phyloP scores from a whole-genome alignment of 805 yeast species.

The Candida coquimbonensis region DNA sequence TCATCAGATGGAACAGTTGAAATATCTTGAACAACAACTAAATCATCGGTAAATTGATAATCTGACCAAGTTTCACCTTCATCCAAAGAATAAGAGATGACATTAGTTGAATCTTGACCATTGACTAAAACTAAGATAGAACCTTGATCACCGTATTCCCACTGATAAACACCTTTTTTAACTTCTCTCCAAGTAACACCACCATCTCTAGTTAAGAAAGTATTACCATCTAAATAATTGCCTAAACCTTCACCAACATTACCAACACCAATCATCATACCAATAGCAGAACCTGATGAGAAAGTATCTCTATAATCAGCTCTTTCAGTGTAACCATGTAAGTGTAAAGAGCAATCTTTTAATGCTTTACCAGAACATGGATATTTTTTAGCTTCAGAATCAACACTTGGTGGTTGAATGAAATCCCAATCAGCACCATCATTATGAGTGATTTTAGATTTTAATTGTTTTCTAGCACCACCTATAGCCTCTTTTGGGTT shows the following conservation, averaged over 20 bases:
- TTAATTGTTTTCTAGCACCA: constrained; percentile 49
- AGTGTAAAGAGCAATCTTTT: constrained; percentile 66
- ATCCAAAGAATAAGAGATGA: constrained; percentile 61
- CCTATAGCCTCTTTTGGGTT: constrained; percentile 40
- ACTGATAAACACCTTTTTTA: constrained; percentile 65
- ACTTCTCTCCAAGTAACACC: constrained; percentile 86
- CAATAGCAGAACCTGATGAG: constrained; percentile 85
- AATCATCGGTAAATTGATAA: constrained; percentile 50
- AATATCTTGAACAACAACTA: constrained; percentile 57
- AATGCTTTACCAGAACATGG: constrained; percentile 44
- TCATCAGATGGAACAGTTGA: constrained; percentile 91
- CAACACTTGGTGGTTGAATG: constrained; percentile 60
- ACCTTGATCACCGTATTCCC: constrained; percentile 98
- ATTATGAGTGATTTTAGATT: constrained; percentile 73
- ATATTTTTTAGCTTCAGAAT: constrained; percentile 52
- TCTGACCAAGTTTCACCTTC: constrained; percentile 75
- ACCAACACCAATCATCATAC: constrained; percentile 88
- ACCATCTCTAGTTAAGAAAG: constrained; percentile 83
- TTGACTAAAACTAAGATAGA: constrained; percentile 71
- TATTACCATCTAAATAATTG: constrained; percentile 46
- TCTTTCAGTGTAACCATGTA: constrained; percentile 90
- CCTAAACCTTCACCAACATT: constrained; percentile 67
- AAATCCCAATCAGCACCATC: constrained; percentile 88
- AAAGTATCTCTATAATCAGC: constrained; percentile 75
- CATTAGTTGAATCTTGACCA: constrained; percentile 49